Conservation (phyloP, 1,139 yeast genomes). For the Geotrichum phurueaensis region DNA sequence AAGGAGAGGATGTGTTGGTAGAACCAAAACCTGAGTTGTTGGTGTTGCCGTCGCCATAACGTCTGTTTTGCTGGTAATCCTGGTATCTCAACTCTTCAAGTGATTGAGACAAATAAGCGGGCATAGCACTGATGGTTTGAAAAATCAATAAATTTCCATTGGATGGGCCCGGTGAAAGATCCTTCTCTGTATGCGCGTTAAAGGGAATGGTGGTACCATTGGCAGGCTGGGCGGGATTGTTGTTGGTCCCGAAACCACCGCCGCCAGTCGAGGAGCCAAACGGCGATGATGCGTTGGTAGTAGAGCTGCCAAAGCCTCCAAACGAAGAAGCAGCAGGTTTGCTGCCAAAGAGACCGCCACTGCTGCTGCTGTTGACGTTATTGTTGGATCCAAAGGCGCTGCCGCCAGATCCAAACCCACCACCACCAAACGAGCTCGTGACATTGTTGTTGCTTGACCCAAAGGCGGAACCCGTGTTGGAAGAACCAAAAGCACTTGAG, state of each 20-base stretch:
- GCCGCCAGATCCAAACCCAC: constrained; percentile 24
- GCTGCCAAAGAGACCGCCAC: constrained; percentile 32
- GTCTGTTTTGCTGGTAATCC: constrained; percentile 76
- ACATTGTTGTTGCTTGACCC: constrained; percentile 9
- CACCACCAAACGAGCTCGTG: background rate
- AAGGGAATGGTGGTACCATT: constrained; percentile 27
- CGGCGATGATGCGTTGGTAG: constrained; percentile 22
- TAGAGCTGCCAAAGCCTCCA: constrained; percentile 31
- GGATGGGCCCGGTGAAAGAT: constrained; percentile 40
- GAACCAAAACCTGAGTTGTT: constrained; percentile 11
- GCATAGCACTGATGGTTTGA: constrained; percentile 82
- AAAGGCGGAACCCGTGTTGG: constrained; percentile 24
- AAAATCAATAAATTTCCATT: constrained; percentile 47
- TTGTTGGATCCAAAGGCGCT: constrained; percentile 14
- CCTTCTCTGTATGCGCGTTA: constrained; percentile 76
- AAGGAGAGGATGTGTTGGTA: constrained; percentile 8
- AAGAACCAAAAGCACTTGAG: constrained; percentile 30
- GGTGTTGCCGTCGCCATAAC: constrained; percentile 44
- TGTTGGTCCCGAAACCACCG: constrained; percentile 34
- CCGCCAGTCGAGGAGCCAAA: constrained; percentile 30
- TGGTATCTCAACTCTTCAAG: constrained; percentile 83
- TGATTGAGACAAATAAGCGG: constrained; percentile 74
- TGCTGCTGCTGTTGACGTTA: constrained; percentile 25
- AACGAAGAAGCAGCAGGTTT: constrained; percentile 17
- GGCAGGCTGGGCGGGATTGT: constrained; percentile 22